phyloP scores from a whole-genome alignment of 2,329 filamentous ascomycete species.

The Xylariomycetidae sp. region DNA sequence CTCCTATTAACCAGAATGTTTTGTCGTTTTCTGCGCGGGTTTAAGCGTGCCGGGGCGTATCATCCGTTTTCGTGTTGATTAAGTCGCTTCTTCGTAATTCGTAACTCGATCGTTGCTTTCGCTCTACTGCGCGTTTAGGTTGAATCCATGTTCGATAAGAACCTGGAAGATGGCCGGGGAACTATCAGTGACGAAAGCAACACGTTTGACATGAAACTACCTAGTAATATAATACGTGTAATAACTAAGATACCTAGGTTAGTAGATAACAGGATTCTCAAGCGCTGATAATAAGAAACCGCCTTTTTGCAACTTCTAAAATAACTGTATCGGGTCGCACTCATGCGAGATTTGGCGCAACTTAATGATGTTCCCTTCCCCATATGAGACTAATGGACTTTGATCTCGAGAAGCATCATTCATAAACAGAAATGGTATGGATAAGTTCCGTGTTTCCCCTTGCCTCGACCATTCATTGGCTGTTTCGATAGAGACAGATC shows the following conservation, averaged over 20 bases:
- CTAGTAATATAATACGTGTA: no score
- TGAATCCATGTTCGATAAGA: no score
- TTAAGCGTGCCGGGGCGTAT: not conserved
- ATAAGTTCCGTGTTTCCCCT: constrained; percentile 1
- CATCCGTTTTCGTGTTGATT: not conserved
- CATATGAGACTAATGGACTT: constrained; percentile 20
- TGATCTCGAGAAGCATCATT: constrained; percentile 22
- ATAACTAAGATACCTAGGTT: no score
- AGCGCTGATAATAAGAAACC: constrained; percentile 11
- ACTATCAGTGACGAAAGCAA: no score
- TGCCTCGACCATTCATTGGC: constrained; percentile 9
- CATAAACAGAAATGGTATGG: constrained; percentile 12
- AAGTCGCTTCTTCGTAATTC: not conserved
- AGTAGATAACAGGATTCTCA: no score
- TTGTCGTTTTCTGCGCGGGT: not conserved
- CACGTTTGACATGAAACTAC: no score
- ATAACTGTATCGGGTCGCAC: constrained; percentile 21
- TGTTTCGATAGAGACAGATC: constrained; percentile 13
- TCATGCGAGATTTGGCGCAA: constrained; percentile 16
- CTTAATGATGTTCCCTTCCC: constrained; percentile 13
- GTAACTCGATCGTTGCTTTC: no score
- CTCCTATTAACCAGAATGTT: not conserved
- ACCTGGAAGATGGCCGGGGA: no score
- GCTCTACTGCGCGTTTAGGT: no score
- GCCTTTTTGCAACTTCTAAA: constrained; percentile 21